Percentiles rank a stretch among this genome's conserved stretches.
phyloP scores from a whole-genome alignment of 179 eudicot genomes.

The Beta lomatogona region DNA sequence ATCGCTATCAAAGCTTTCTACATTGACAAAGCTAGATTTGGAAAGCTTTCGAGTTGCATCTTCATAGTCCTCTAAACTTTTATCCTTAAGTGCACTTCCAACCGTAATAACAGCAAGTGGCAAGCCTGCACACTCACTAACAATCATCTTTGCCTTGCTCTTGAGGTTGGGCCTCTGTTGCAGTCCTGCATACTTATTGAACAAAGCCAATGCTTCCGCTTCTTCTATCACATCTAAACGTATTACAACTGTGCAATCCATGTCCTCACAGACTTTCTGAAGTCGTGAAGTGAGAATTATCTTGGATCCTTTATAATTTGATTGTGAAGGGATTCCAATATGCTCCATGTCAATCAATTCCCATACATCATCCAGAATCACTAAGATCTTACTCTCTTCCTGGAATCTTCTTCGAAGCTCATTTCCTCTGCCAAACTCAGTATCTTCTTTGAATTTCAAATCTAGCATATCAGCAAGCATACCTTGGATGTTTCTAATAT shows the following conservation, averaged over 20 bases:
- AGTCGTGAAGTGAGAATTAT: slow-evolving; percentile 9
- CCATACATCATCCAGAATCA: slow-evolving; percentile 20
- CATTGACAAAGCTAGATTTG: neutral
- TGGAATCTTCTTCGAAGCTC: neutral
- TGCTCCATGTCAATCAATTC: neutral
- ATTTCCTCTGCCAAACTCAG: neutral
- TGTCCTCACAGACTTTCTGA: neutral
- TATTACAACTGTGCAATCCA: neutral
- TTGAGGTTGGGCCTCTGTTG: neutral
- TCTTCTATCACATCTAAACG: neutral
- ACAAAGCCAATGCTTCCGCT: neutral
- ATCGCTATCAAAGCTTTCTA: slow-evolving; percentile 6
- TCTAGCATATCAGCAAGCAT: slow-evolving; percentile 14
- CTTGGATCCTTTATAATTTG: neutral
- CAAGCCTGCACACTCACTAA: slow-evolving; percentile 14
- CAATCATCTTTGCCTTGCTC: slow-evolving; percentile 1
- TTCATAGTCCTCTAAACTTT: neutral
- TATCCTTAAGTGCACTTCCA: slow-evolving; percentile 16
- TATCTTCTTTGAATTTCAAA: neutral
- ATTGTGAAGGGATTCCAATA: neutral
- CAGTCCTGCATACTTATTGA: neutral
- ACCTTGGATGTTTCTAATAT: slow-evolving; percentile 14
- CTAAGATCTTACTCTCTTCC: neutral
- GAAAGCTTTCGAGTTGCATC: slow-evolving; percentile 12
- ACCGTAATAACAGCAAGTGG: slow-evolving; percentile 18